Evolutionary conservation across 176 grass and related monocot genomes (phyloP).

Genomic region (Metroxylon sagu): DNA sequence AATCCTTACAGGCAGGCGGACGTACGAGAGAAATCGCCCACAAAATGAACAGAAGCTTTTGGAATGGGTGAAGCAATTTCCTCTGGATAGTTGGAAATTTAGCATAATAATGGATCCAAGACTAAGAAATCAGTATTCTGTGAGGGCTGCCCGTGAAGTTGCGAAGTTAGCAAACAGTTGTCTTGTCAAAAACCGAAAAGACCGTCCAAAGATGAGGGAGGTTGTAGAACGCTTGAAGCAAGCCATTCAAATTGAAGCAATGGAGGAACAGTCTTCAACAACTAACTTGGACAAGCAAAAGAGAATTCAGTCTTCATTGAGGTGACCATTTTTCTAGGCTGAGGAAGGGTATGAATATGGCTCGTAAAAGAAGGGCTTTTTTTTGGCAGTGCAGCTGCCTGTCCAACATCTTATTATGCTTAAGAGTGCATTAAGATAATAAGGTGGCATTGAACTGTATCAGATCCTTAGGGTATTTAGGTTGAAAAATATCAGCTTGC

Average conservation of each 20-base stretch:
- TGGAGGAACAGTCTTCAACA: neutral
- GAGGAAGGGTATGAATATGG: too few species aligned
- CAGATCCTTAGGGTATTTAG: too few species aligned
- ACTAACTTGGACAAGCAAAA: too few species aligned
- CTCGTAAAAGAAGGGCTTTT: too few species aligned
- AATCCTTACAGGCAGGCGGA: conserved; percentile 65
- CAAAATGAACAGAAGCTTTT: conserved; percentile 69
- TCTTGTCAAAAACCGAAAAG: conserved; percentile 63
- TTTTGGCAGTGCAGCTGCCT: too few species aligned
- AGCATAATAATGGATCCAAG: conserved; percentile 63
- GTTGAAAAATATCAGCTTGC: too few species aligned
- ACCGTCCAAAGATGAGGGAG: conserved; percentile 57
- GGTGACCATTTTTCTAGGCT: too few species aligned
- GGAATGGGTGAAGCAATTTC: conserved; percentile 48
- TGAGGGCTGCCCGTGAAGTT: conserved; percentile 39
- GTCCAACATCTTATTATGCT: too few species aligned
- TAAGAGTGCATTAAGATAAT: too few species aligned
- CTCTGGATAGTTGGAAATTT: conserved; percentile 38
- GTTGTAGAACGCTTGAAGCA: conserved; percentile 43
- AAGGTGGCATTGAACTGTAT: too few species aligned
- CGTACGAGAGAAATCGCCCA: conserved; percentile 53
- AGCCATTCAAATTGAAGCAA: conserved; percentile 38
- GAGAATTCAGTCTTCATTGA: too few species aligned
- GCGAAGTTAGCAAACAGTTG: conserved; percentile 61
- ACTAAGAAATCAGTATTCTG: conserved; percentile 45